Evolutionary conservation across 208 protist species (phyloP).

Genomic region (Leishmania amazonensis): DNA sequence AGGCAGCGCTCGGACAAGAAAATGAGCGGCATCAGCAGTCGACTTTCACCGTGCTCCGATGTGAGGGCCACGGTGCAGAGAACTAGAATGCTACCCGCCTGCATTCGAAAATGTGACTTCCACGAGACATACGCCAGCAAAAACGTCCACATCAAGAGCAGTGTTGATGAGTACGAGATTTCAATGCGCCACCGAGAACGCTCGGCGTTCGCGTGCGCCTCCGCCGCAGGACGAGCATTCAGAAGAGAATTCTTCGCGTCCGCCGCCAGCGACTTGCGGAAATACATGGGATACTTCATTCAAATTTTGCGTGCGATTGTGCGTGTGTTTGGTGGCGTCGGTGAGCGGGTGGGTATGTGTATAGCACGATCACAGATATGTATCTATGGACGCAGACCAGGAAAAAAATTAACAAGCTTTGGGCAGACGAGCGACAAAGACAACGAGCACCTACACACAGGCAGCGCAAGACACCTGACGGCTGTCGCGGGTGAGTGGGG

Average conservation of each 20-base stretch:
- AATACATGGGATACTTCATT: conserved; percentile 22
- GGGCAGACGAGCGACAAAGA: not conserved
- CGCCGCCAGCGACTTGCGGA: not conserved
- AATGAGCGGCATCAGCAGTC: conserved; percentile 76
- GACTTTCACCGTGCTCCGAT: conserved; percentile 74
- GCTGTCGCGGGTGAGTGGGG: not conserved
- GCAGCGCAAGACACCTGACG: not conserved
- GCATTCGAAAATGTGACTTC: conserved; percentile 35
- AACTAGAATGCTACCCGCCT: conserved; percentile 54
- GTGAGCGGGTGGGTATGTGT: not conserved
- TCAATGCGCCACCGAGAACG: conserved; percentile 33
- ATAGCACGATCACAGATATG: not conserved
- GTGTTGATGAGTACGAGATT: conserved; percentile 84
- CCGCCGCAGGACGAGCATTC: not conserved
- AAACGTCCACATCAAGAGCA: conserved; percentile 68
- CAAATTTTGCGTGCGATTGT: not conserved
- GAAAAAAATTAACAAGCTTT: not conserved
- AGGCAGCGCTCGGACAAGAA: conserved; percentile 78
- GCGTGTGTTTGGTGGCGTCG: not conserved
- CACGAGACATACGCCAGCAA: conserved; percentile 63
- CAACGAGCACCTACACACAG: not conserved
- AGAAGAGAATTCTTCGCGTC: not conserved
- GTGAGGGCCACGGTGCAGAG: conserved; percentile 60
- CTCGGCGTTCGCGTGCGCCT: not conserved
- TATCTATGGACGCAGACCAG: not conserved